Evolutionary conservation across 257 asterid species (phyloP).

Genomic region (Nicotiana knightiana): DNA sequence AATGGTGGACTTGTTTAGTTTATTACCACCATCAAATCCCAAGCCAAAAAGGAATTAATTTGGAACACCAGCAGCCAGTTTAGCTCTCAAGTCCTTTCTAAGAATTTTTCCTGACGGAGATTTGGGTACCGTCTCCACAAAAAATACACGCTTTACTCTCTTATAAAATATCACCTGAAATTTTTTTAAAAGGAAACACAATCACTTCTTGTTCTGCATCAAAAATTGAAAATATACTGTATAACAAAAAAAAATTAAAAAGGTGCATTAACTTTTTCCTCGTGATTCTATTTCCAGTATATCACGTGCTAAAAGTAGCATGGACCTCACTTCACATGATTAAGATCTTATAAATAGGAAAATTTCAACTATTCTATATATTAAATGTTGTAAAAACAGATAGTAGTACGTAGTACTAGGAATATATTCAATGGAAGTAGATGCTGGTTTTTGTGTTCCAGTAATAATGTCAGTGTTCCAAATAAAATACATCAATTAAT

Average conservation of each 20-base stretch:
- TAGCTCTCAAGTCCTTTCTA: slow-evolving; percentile 86
- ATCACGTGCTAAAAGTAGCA: background rate
- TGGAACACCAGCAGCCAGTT: slow-evolving; percentile 38
- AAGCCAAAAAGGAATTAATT: background rate
- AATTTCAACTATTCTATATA: background rate
- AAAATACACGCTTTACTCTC: slow-evolving; percentile 66
- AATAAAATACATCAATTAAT: background rate
- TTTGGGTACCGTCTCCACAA: slow-evolving; percentile 69
- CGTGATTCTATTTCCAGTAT: no score
- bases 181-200: background rate
- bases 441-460: background rate
- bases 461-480: background rate
- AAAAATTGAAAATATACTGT: background rate
- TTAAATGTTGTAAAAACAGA: background rate
- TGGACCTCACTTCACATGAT: background rate
- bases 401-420: background rate
- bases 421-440: background rate
- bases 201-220: background rate
- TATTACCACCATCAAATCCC: background rate
- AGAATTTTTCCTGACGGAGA: slow-evolving; percentile 87
- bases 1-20: background rate
- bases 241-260: background rate
- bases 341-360: no score
- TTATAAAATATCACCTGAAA: slow-evolving; percentile 83
- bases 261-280: background rate